phyloP scores from a whole-genome alignment of 495 filamentous ascomycete species.

The Pyronema omphalodes region DNA sequence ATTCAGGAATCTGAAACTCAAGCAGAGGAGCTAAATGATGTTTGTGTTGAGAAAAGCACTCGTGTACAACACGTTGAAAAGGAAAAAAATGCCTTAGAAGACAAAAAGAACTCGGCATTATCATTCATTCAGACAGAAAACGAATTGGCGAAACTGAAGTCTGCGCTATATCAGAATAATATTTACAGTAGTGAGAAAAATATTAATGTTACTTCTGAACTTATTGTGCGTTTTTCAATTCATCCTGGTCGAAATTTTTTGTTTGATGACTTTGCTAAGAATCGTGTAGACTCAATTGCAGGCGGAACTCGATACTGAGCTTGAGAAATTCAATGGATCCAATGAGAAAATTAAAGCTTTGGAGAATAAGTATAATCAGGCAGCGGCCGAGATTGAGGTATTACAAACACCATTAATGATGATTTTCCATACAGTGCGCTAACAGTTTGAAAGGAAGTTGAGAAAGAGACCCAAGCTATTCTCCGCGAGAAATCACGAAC shows the following conservation, averaged over 20 bases:
- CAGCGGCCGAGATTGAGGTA: constrained; percentile 42
- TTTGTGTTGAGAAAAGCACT: constrained; percentile 81
- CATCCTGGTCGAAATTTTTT: background rate
- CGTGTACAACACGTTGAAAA: constrained; percentile 97
- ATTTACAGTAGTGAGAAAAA: constrained; percentile 76
- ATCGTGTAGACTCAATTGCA: constrained; percentile 49
- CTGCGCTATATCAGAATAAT: constrained; percentile 77
- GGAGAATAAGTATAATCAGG: constrained; percentile 67
- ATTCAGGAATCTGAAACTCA: constrained; percentile 85
- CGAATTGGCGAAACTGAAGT: constrained; percentile 73
- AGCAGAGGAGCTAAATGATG: constrained; percentile 80
- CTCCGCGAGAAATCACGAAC: constrained; percentile 78
- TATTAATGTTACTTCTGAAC: constrained; percentile 72
- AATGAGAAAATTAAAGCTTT: constrained; percentile 80
- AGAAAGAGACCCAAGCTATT: constrained; percentile 61
- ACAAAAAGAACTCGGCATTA: constrained; percentile 89
- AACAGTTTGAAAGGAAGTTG: constrained; percentile 45
- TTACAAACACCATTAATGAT: background rate
- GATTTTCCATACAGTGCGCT: background rate
- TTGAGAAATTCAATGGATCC: constrained; percentile 80
- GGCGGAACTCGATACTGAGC: constrained; percentile 63
- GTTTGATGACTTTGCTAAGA: no score
- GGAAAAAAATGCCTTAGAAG: constrained; percentile 75
- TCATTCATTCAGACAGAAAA: constrained; percentile 83
- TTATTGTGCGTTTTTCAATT: constrained; percentile 31